A percentile compares a stretch with the other conserved stretches of the same genome.
Evolutionary conservation across 140 eudicot genomes (phyloP).

Genomic region (Erigeron philadelphicus): DNA sequence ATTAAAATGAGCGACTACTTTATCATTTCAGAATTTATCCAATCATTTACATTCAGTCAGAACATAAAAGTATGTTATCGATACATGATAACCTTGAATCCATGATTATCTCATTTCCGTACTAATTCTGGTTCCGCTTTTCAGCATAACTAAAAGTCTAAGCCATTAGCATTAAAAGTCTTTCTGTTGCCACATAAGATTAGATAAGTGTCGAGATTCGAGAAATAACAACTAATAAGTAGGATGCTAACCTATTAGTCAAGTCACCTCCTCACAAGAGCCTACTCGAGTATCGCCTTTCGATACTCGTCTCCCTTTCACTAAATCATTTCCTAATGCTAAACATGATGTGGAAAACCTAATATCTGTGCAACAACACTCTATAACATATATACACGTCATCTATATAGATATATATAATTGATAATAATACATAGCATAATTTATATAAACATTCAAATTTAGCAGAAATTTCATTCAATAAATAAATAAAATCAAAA

Average conservation of each 20-base stretch:
- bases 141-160: slow-evolving; percentile 1
- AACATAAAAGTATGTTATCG: background rate
- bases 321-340: background rate
- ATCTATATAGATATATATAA: background rate
- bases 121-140: slow-evolving; percentile 1
- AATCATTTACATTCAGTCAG: too few relatives aligned
- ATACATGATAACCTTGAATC: background rate
- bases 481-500: slow-evolving; percentile 29
- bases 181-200: too few relatives aligned
- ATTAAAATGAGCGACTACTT: slow-evolving; percentile 1
- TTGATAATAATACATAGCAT: slow-evolving; percentile 16
- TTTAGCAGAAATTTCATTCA: slow-evolving; percentile 15
- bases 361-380: slow-evolving; percentile 8
- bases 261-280: too few relatives aligned
- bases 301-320: background rate
- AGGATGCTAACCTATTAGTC: too few relatives aligned
- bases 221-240: too few relatives aligned
- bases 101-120: background rate
- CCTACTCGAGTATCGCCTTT: too few relatives aligned
- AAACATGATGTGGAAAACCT: background rate
- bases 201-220: too few relatives aligned
- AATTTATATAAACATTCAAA: background rate
- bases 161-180: background rate
- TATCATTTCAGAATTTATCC: background rate
- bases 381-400: slow-evolving; percentile 3